phyloP scores from a whole-genome alignment of 208 protist species.

The Angomonas ambiguus region DNA sequence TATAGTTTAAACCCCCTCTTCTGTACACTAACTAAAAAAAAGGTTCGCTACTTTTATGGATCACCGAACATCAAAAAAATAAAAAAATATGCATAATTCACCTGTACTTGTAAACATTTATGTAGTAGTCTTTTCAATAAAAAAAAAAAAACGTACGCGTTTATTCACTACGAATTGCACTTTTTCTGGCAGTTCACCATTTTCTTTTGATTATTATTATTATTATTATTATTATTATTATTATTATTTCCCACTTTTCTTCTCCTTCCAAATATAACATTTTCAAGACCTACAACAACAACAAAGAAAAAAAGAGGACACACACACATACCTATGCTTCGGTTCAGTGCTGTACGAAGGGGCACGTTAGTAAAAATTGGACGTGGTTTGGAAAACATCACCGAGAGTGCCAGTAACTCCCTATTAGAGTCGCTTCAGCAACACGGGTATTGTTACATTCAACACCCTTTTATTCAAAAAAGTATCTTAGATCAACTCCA shows the following conservation, averaged over 20 bases:
- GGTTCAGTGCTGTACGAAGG: conserved; percentile 27
- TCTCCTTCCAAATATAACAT: neutral
- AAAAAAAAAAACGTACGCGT: conserved; percentile 3
- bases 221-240: conserved; percentile 4
- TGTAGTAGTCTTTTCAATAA: conserved; percentile 9
- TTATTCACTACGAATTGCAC: neutral
- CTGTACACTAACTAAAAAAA: too few species aligned
- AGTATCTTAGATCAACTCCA: conserved; percentile 83
- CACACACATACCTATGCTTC: conserved; percentile 25
- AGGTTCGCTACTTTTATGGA: too few species aligned
- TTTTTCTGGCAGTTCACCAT: neutral
- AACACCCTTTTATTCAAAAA: conserved; percentile 85
- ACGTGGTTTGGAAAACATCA: conserved; percentile 68
- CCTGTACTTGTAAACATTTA: neutral
- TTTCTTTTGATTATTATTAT: neutral
- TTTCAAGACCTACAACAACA: neutral
- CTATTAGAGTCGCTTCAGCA: conserved; percentile 79
- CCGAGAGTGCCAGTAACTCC: conserved; percentile 74
- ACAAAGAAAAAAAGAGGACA: conserved; percentile 9
- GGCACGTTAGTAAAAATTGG: conserved; percentile 82
- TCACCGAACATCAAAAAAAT: too few species aligned
- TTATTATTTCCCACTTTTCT: neutral
- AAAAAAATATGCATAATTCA: too few species aligned
- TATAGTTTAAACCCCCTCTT: too few species aligned
- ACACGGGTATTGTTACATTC: conserved; percentile 87